These are phyloP conservation scores for Vanrija sp. DNA, from an alignment of 1,284 basidiomycete genomes.

Conservation along the genomic window DNA sequence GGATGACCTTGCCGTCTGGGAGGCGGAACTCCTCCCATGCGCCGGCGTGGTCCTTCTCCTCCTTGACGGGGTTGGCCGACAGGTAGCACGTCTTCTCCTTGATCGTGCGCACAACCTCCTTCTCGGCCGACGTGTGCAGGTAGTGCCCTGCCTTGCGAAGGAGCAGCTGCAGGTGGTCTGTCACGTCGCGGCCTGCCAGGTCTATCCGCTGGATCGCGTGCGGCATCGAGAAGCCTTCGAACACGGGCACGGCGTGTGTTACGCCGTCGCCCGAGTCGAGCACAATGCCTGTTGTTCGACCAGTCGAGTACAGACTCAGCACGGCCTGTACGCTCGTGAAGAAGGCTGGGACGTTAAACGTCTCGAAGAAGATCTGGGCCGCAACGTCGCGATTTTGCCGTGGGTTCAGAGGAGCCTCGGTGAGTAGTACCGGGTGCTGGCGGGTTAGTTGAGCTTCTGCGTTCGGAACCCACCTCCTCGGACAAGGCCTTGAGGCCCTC, in stretches of 20 bases:
- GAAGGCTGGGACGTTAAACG: constrained; percentile 97
- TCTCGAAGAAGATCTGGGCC: constrained; percentile 98
- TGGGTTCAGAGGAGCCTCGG: constrained; percentile 92
- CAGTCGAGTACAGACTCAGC: constrained; percentile 95
- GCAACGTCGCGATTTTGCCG: constrained; percentile 89
- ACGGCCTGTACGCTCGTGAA: constrained; percentile 98
- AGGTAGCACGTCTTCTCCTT: constrained; percentile 99
- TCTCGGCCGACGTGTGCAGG: constrained; percentile 93
- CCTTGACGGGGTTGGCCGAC: constrained; percentile 82
- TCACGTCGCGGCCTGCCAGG: constrained; percentile 93
- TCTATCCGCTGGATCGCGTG: constrained; percentile 95
- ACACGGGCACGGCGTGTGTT: constrained; percentile 97
- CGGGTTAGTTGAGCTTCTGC: background rate
- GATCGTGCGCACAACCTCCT: constrained; percentile 93
- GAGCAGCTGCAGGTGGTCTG: constrained; percentile 89
- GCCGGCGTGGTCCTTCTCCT: constrained; percentile 80
- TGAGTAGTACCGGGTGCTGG: constrained; percentile 91
- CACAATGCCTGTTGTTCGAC: constrained; percentile 97
- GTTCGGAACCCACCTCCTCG: constrained; percentile 70
- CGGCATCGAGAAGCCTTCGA: constrained; percentile 98
- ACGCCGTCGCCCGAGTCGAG: constrained; percentile 98
- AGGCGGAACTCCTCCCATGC: constrained; percentile 85
- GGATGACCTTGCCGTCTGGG: constrained; percentile 91
- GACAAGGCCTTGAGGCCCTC: constrained; percentile 90
- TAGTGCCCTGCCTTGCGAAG: constrained; percentile 93